Base-by-base conservation (phyloP, 805 yeast genomes). In the Barnettozyma botsteinii region DNA sequence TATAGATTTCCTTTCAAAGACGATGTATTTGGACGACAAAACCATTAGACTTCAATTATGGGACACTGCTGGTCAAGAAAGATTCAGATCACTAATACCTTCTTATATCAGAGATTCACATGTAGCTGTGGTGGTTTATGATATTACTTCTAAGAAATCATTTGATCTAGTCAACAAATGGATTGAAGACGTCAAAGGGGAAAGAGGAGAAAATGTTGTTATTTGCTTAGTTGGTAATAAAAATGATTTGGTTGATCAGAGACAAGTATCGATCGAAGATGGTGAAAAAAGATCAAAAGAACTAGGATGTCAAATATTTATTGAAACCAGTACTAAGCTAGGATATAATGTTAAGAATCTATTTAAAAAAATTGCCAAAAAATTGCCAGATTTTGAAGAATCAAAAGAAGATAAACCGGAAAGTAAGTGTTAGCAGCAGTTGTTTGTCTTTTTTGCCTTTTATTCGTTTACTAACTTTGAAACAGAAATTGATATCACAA, bases 21-120 rank as follows among this genome's bases (percentile, higher is more conserved):
- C 96, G 5, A 86, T 87, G 94, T 93, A 93, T 61, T 69, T 93
- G 36, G 96, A 94, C 51, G 98, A 93, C 62, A 88, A 91, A 51
- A 93, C 98, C 4, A 85, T 93, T 30, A 74, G 98, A 54, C 72
- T 93, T 47, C 98, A 93, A 65, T 67, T 93, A 43, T 93, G 98
- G 98, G 98, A 89, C 60, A 89, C 98, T 4, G 96, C 96, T 1
- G 96, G 98, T 13, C 98, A 89, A 64, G 98, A 93, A 62, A 69
- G 98, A 52, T 93, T 93, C 69, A 72, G 98, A 56, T 84, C 95
- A 14, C 73, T 93, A 59, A 91, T 93, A 42, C 98, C 98, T 4
- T 83, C 95, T 10, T 93, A 93, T 58, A 93, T 93, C 45, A 73
- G 98, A 52, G 98, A 93, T 62, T 84, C 94, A 13, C 88, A 89